These are phyloP conservation scores for Nyssa sinensis DNA, from an alignment of 148 eudicot species.

Conservation along the genomic window DNA sequence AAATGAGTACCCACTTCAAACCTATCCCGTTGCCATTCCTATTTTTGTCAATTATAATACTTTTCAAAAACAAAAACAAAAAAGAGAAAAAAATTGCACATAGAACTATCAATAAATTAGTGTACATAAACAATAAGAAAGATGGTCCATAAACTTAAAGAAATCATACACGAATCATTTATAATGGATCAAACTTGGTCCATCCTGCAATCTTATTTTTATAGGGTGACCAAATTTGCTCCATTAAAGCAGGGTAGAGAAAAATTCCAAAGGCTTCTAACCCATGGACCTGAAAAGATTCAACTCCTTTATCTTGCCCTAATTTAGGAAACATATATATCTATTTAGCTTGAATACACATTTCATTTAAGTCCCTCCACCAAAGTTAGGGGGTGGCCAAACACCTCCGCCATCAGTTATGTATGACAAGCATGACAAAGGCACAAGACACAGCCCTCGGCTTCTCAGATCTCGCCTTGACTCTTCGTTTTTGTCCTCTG, in stretches of 20 bases:
- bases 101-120: not conserved
- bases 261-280: not conserved
- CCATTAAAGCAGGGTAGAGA: constrained; percentile 8
- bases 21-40: too few relatives aligned
- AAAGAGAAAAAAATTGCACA: not conserved
- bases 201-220: constrained; percentile 16
- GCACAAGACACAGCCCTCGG: constrained; percentile 83
- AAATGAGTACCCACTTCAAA: too few relatives aligned
- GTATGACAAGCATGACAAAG: constrained; percentile 67
- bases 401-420: constrained; percentile 47
- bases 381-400: constrained; percentile 23
- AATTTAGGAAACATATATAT: not conserved
- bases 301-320: not conserved
- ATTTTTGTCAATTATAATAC: too few relatives aligned
- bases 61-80: not conserved
- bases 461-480: constrained; percentile 50
- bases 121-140: not conserved
- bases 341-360: not conserved
- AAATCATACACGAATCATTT: constrained; percentile 3
- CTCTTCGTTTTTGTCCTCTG: constrained; percentile 34
- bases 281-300: too few relatives aligned
- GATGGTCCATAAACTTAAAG: not conserved
- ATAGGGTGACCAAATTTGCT: constrained; percentile 35
- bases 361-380: not conserved
- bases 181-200: constrained; percentile 35